A percentile compares a stretch with the other conserved stretches of the same genome.
These are phyloP conservation scores for Euphrasia confusa DNA, from an alignment of 257 asterid species.

Conservation along the genomic window DNA sequence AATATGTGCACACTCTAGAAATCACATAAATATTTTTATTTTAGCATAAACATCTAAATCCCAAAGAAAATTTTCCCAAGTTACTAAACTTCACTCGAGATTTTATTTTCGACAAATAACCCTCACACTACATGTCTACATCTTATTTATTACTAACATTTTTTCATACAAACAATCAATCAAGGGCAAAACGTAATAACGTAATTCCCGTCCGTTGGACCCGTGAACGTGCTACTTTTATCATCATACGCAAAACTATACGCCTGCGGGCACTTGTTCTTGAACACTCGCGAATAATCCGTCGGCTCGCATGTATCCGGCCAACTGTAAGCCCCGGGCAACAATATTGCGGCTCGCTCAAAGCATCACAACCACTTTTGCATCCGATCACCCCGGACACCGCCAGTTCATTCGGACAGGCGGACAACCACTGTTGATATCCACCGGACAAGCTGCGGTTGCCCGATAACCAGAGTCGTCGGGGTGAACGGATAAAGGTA, in stretches of 20 bases:
- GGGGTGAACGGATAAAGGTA: slow-evolving; percentile 20
- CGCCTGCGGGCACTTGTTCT: slow-evolving; percentile 42
- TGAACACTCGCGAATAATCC: slow-evolving; percentile 34
- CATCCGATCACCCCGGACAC: slow-evolving; percentile 37
- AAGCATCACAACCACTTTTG: slow-evolving; percentile 47
- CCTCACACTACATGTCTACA: too few relatives aligned
- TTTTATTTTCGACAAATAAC: too few relatives aligned
- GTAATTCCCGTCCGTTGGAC: slow-evolving; percentile 35
- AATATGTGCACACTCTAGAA: too few relatives aligned
- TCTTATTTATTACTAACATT: neutral
- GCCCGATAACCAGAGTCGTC: neutral
- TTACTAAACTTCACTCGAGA: too few relatives aligned
- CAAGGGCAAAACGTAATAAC: slow-evolving; percentile 43
- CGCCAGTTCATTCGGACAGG: slow-evolving; percentile 30
- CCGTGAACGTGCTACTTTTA: slow-evolving; percentile 39
- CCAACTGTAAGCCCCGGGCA: slow-evolving; percentile 32
- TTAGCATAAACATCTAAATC: too few relatives aligned
- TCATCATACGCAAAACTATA: slow-evolving; percentile 63
- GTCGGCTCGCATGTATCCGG: slow-evolving; percentile 42
- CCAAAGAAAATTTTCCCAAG: too few relatives aligned
- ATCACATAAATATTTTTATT: too few relatives aligned
- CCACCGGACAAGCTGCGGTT: slow-evolving; percentile 27
- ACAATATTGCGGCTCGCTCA: slow-evolving; percentile 37
- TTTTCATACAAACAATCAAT: neutral
- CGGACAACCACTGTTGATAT: slow-evolving; percentile 34